Evolutionary conservation across 73 alveolate genomes (phyloP), one percentile per base, ranked within the genome.

Genomic region (Paraurostyla sp.): DNA sequence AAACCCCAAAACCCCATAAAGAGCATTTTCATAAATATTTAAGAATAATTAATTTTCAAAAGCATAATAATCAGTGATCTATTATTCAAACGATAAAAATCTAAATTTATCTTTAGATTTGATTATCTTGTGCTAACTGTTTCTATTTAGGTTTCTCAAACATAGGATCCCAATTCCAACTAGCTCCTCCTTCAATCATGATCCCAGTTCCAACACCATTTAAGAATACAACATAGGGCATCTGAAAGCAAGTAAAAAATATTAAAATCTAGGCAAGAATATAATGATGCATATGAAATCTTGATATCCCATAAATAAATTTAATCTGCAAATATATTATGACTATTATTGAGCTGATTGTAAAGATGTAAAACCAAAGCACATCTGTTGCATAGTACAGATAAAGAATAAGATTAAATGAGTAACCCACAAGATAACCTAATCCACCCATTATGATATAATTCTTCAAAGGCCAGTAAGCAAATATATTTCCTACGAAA

Each of bases 121-220:
- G n/a, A n/a, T n/a, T n/a, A n/a, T n/a, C n/a, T n/a, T n/a, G n/a
- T n/a, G n/a, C n/a, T n/a, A n/a, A n/a, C n/a, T n/a, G n/a, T n/a
- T n/a, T n/a, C n/a, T n/a, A n/a, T n/a, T n/a, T n/a, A n/a, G n/a
- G n/a, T n/a, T n/a, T n/a, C n/a, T 25, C 45, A 60, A 60, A 60
- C 15, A 60, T 9, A 30, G 78, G 78, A 32, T 60, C 78, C 78
- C 78, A 60, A 33, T 60, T 50, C 22, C 22, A 60, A 30, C 51
- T 29, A 29, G 78, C 9, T 29, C 78, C 78, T 4, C 78, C 78
- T 29, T 60, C 78, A 3, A 60, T 18, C 78, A 60, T 60, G 25
- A 60, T 60, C 13, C 78, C 78, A 30, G 78, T 60, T 9, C 45
- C 78, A 60, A 16, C 4, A 27, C 78, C 78, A 60, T 60, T 60